A percentile compares a stretch with the other conserved stretches of the same genome.
Evolutionary conservation across 192 early-diverging fungal species (phyloP).

Genomic region (Chytriomyces sp.): DNA sequence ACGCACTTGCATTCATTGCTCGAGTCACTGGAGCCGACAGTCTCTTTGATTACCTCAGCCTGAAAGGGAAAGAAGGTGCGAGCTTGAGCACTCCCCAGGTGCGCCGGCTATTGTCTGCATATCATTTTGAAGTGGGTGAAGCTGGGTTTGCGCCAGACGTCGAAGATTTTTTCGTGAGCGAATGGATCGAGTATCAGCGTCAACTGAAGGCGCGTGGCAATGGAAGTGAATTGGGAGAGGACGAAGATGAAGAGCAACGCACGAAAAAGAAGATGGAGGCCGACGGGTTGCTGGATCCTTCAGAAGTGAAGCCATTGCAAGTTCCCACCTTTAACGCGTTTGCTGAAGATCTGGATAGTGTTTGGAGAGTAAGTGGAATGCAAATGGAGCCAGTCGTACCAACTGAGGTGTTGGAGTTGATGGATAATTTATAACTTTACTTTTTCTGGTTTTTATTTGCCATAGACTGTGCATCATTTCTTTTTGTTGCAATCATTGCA

Average conservation of each 20-base stretch:
- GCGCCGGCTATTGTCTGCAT: constrained; percentile 70
- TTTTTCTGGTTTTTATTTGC: no score
- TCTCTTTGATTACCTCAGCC: constrained; percentile 75
- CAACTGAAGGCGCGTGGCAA: not conserved
- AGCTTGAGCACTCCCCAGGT: constrained; percentile 62
- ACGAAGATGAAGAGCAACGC: not conserved
- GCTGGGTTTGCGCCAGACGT: constrained; percentile 69
- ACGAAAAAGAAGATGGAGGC: not conserved
- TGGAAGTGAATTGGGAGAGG: not conserved
- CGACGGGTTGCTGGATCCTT: not conserved
- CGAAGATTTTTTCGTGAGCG: constrained; percentile 70
- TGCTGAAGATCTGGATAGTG: not conserved
- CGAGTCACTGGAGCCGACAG: constrained; percentile 74
- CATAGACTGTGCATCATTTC: no score
- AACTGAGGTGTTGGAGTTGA: constrained; percentile 13
- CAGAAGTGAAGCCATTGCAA: not conserved
- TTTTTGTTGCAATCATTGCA: no score
- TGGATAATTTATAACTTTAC: no score
- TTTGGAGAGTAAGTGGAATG: constrained; percentile 16
- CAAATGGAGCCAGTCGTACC: constrained; percentile 10
- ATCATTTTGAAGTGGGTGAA: constrained; percentile 91
- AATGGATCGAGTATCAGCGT: constrained; percentile 61
- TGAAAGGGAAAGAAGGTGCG: constrained; percentile 61
- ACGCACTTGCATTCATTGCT: constrained; percentile 81
- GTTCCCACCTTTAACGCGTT: not conserved